Evolutionary conservation across 2,329 filamentous ascomycete species (phyloP).

Genomic region (Stylonectria norvegica): DNA sequence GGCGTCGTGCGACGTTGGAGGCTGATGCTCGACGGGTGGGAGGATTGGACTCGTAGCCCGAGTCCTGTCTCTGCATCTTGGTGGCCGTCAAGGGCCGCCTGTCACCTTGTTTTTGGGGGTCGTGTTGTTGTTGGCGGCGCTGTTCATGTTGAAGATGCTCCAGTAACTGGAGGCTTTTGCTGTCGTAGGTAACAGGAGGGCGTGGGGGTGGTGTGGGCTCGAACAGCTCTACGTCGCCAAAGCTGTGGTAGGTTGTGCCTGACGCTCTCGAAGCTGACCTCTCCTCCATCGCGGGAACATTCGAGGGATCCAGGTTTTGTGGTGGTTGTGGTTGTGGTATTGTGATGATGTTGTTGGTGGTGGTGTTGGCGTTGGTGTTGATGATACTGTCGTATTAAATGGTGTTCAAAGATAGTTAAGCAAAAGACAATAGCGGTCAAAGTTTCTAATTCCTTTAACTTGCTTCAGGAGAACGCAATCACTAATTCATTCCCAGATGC

Average conservation of each 20-base stretch:
- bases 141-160: conserved; percentile 21
- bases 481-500: conserved; percentile 13
- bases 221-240: conserved; percentile 47
- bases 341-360: background rate
- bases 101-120: conserved; percentile 19
- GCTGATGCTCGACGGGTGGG: conserved; percentile 37
- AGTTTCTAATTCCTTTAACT: background rate
- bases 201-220: conserved; percentile 37
- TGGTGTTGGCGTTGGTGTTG: no score
- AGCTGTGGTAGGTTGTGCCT: conserved; percentile 53
- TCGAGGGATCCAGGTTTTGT: conserved; percentile 7
- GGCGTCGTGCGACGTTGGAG: conserved; percentile 32
- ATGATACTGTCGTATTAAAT: background rate
- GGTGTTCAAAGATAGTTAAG: background rate
- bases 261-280: conserved; percentile 44
- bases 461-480: conserved; percentile 12
- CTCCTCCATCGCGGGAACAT: conserved; percentile 29
- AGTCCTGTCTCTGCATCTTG: conserved; percentile 55
- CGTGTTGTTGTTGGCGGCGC: conserved; percentile 11
- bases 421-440: background rate
- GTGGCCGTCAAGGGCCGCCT: conserved; percentile 30
- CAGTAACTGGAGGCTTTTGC: conserved; percentile 18
- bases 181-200: conserved; percentile 23
- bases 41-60: conserved; percentile 54
- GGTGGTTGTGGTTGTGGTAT: background rate